Conservation (phyloP, 2,329 filamentous ascomycete genomes). For the Sporothrix phasma region DNA sequence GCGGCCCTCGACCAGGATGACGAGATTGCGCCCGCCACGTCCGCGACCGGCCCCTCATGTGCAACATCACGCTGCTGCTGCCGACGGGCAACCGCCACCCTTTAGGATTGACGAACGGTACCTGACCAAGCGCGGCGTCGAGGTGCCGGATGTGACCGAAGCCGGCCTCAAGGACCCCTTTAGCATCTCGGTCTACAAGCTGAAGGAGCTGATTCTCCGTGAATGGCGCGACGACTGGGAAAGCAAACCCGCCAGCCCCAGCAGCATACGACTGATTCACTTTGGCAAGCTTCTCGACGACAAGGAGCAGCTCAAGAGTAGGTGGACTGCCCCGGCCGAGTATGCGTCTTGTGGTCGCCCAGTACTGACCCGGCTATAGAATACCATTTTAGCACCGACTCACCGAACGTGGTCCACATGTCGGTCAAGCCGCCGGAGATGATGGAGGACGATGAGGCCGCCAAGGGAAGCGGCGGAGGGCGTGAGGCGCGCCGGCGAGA, state of each 20-base stretch:
- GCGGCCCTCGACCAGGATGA: slow-evolving; percentile 13
- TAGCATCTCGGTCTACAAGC: slow-evolving; percentile 82
- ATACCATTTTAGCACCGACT: slow-evolving; percentile 64
- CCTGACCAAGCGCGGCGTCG: slow-evolving; percentile 67
- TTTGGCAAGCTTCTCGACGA: slow-evolving; percentile 88
- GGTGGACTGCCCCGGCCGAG: slow-evolving; percentile 43
- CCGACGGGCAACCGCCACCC: slow-evolving; percentile 75
- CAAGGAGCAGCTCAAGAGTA: slow-evolving; percentile 76
- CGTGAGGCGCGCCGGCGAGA: slow-evolving; percentile 33
- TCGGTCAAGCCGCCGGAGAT: slow-evolving; percentile 80
- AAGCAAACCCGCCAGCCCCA: slow-evolving; percentile 71
- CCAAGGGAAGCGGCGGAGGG: slow-evolving; percentile 46
- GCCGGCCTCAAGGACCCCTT: slow-evolving; percentile 62
- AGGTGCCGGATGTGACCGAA: slow-evolving; percentile 55
- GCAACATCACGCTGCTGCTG: slow-evolving; percentile 74
- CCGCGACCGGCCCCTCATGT: slow-evolving; percentile 30
- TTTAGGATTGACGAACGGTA: slow-evolving; percentile 87
- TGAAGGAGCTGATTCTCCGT: slow-evolving; percentile 87
- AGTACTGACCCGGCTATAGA: slow-evolving; percentile 39
- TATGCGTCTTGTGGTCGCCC: background rate
- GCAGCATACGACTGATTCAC: slow-evolving; percentile 80
- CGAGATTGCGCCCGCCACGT: slow-evolving; percentile 5
- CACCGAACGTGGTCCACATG: slow-evolving; percentile 88
- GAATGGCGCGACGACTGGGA: slow-evolving; percentile 96
- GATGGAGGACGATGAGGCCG: slow-evolving; percentile 69